These are phyloP conservation scores for Sistotremastrum suecicum DNA, from an alignment of 768 basidiomycete genomes.

Conservation along the genomic window DNA sequence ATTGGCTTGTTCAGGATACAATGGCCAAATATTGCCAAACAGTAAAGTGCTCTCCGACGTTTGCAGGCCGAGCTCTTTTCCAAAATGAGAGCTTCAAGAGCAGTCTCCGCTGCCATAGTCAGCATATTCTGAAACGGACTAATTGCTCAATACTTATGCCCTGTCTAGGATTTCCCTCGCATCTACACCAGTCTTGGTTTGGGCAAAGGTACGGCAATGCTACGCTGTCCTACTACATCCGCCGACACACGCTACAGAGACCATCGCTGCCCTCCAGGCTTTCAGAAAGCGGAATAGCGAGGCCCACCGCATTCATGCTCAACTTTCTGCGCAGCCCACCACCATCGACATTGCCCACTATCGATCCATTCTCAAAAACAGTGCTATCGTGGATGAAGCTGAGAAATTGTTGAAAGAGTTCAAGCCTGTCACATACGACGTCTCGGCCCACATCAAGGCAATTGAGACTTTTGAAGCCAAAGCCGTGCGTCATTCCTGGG, in stretches of 20 bases:
- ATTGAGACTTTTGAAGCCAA: conserved; percentile 95
- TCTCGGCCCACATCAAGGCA: conserved; percentile 76
- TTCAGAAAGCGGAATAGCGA: conserved; percentile 95
- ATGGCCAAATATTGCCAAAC: too few species aligned
- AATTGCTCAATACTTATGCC: too few species aligned
- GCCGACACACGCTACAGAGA: conserved; percentile 40
- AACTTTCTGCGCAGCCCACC: conserved; percentile 55
- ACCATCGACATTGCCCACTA: conserved; percentile 88
- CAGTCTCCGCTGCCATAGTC: too few species aligned
- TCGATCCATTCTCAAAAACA: conserved; percentile 84
- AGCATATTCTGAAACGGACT: too few species aligned
- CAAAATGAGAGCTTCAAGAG: too few species aligned
- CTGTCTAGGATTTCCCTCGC: conserved; percentile 62
- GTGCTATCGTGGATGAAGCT: conserved; percentile 79
- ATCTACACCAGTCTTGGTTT: conserved; percentile 72
- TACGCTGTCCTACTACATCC: background rate
- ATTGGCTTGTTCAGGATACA: too few species aligned
- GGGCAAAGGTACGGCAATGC: conserved; percentile 56
- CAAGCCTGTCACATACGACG: conserved; percentile 93
- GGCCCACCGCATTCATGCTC: conserved; percentile 59
- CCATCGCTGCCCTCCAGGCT: conserved; percentile 76
- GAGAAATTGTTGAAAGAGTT: conserved; percentile 82
- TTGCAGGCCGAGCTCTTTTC: too few species aligned
- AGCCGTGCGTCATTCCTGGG: conserved; percentile 48
- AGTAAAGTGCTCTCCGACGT: too few species aligned